Evolutionary conservation across 2,329 filamentous ascomycete species (phyloP).

Genomic region (Arthrobotrys sinensis): DNA sequence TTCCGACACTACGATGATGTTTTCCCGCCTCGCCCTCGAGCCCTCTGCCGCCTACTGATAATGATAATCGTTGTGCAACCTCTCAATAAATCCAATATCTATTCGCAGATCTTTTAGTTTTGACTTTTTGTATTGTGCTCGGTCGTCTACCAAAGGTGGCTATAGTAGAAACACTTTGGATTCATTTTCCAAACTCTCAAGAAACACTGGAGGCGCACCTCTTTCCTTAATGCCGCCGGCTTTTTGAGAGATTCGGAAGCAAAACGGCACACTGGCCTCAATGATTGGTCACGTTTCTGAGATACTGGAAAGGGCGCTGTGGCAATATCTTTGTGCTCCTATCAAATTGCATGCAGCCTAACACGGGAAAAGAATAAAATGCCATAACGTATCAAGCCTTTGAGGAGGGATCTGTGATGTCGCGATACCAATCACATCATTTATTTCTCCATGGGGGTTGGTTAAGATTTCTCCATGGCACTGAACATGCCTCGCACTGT

Average conservation of each 20-base stretch:
- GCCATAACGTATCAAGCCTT: slow-evolving; percentile 34
- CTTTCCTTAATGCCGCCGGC: slow-evolving; percentile 23
- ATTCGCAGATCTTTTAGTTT: slow-evolving; percentile 26
- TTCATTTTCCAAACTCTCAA: slow-evolving; percentile 46
- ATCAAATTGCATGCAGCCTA: slow-evolving; percentile 46
- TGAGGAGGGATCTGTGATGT: slow-evolving; percentile 44
- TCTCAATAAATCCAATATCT: slow-evolving; percentile 26
- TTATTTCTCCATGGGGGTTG: slow-evolving; percentile 57
- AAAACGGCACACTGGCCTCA: slow-evolving; percentile 33
- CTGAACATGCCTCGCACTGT: slow-evolving; percentile 13
- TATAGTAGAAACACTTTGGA: slow-evolving; percentile 47
- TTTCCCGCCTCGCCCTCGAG: not conserved
- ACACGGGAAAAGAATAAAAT: slow-evolving; percentile 42
- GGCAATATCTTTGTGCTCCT: slow-evolving; percentile 35
- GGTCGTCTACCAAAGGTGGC: slow-evolving; percentile 22
- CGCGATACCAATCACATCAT: slow-evolving; percentile 59
- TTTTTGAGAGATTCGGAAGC: slow-evolving; percentile 8
- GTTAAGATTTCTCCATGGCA: slow-evolving; percentile 21
- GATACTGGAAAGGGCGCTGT: slow-evolving; percentile 15
- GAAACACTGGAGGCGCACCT: slow-evolving; percentile 13
- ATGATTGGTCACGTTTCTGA: slow-evolving; percentile 54
- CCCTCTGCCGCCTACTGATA: slow-evolving; percentile 20
- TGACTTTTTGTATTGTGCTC: slow-evolving; percentile 1
- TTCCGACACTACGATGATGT: slow-evolving; percentile 25
- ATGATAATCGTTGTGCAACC: slow-evolving; percentile 29